Base-by-base conservation (phyloP, 2,329 filamentous ascomycete genomes). In the Diaporthe destruens region DNA sequence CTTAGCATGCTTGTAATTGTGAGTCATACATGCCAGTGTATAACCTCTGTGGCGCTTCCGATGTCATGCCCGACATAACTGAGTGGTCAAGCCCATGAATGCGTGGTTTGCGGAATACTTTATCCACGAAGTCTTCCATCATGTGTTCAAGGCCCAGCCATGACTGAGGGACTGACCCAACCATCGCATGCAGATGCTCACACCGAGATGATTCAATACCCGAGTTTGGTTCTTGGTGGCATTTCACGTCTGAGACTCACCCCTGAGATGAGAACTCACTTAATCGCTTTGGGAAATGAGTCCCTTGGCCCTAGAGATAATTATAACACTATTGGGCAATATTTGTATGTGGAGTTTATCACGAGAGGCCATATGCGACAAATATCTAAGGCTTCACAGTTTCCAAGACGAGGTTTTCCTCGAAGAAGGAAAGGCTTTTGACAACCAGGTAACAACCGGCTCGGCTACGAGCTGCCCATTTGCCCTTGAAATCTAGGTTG, bases 1-100 rank as follows among this genome's bases (percentile, higher is more conserved):
- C 18, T 56, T 36, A 56, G 55, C 55, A 59, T 42, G 56, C 56
- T 23, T 59, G 56, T 18, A 59, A 59, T 42, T 59, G 56, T 59
- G 36, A 59, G 56, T 59, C 18, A 11, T n/a, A 8, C 20, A 12
- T 14, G n/a, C n/a, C n/a, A n/a, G n/a, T n/a, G 23, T 34, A 20
- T 23, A 5, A 3, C 34, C 6, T 25, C 7, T 4, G 14, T 23
- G 14, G 34, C 55, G 18, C n/a, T 25, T 18, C 3, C 23, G 6
- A 59, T 6, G 36, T 2, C 23, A 14, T 11, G 2, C n/a, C 7
- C 36, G 6, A 34, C 14, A 20, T 4, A 9, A 11, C 20, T 12
- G 36, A 56, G 20, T 12, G 16, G n/a, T 6, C 12, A 16, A 54
- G 34, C 1, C 18, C 4, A 36, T n/a, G 4, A 6, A 11, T 12